These are phyloP conservation scores for Pinus albicaulis DNA, from an alignment of 75 land plant genomes.

Conservation along the genomic window DNA sequence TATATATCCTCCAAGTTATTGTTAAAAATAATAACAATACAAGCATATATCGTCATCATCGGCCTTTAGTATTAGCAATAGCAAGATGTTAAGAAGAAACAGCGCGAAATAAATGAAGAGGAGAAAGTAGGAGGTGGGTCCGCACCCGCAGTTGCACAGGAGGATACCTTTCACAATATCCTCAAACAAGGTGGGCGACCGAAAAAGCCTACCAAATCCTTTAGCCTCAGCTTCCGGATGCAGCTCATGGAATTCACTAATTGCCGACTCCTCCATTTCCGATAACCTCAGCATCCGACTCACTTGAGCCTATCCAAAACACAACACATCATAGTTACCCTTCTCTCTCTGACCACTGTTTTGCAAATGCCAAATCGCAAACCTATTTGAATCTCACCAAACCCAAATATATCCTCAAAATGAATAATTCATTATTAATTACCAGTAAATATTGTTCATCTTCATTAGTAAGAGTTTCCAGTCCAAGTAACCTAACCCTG, in stretches of 20 bases:
- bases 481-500: conserved; percentile 10
- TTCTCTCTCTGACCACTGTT: too few species aligned
- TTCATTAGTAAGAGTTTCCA: conserved; percentile 9
- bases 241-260: conserved; percentile 35
- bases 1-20: too few species aligned
- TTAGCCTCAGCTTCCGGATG: conserved; percentile 27
- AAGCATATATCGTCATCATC: too few species aligned
- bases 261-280: conserved; percentile 20
- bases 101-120: background rate
- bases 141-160: conserved; percentile 63
- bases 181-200: conserved; percentile 67
- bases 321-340: too few species aligned
- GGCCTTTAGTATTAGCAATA: too few species aligned
- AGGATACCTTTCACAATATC: conserved; percentile 70
- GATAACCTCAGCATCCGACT: conserved; percentile 51
- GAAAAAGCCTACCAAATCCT: conserved; percentile 56
- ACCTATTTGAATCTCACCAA: too few species aligned
- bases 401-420: too few species aligned
- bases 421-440: background rate
- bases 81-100: too few species aligned
- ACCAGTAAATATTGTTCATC: conserved; percentile 18
- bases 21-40: too few species aligned
- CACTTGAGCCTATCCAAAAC: conserved; percentile 32
- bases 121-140: background rate
- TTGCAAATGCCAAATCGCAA: too few species aligned